Conservation (phyloP, 345 rosid genomes). For the thale cress (Arabidopsis thaliana) region DNA sequence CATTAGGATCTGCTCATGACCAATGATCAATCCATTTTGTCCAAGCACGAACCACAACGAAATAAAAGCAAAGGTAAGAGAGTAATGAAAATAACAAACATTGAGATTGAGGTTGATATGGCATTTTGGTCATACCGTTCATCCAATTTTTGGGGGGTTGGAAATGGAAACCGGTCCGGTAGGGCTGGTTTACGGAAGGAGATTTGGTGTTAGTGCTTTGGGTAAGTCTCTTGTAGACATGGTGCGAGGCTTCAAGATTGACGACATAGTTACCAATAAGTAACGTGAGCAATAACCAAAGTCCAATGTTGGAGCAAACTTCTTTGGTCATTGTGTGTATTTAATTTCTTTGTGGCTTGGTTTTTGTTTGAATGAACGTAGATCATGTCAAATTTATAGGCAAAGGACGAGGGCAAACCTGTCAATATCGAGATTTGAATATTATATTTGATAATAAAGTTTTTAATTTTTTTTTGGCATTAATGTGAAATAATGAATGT, state of each 20-base stretch:
- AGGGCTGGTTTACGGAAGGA: slow-evolving; percentile 51
- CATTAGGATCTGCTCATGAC: slow-evolving; percentile 69
- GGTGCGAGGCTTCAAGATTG: slow-evolving; percentile 60
- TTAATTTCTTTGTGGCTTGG: slow-evolving; percentile 16
- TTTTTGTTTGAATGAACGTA: neutral
- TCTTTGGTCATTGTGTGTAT: slow-evolving; percentile 39
- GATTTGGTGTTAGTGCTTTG: slow-evolving; percentile 39
- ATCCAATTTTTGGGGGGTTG: slow-evolving; percentile 83
- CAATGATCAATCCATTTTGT: slow-evolving; percentile 28
- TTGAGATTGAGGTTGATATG: neutral
- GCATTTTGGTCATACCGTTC: slow-evolving; percentile 54
- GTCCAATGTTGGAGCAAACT: slow-evolving; percentile 30
- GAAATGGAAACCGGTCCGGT: slow-evolving; percentile 72
- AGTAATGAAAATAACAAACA: slow-evolving; percentile 5
- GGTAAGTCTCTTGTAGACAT: slow-evolving; percentile 41
- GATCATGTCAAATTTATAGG: slow-evolving; percentile 37
- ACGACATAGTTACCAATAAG: slow-evolving; percentile 52
- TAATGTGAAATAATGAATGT: slow-evolving; percentile 3
- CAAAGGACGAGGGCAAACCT: slow-evolving; percentile 36
- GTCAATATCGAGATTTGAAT: slow-evolving; percentile 28
- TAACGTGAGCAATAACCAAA: slow-evolving; percentile 47
- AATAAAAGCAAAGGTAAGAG: slow-evolving; percentile 2
- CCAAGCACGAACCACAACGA: slow-evolving; percentile 32
- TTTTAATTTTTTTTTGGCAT: neutral
- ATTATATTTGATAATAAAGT: slow-evolving; percentile 8